A percentile compares a stretch with the other conserved stretches of the same genome.
phyloP scores from a whole-genome alignment of 2,329 filamentous ascomycete species.

The Verticillium klebahnii region DNA sequence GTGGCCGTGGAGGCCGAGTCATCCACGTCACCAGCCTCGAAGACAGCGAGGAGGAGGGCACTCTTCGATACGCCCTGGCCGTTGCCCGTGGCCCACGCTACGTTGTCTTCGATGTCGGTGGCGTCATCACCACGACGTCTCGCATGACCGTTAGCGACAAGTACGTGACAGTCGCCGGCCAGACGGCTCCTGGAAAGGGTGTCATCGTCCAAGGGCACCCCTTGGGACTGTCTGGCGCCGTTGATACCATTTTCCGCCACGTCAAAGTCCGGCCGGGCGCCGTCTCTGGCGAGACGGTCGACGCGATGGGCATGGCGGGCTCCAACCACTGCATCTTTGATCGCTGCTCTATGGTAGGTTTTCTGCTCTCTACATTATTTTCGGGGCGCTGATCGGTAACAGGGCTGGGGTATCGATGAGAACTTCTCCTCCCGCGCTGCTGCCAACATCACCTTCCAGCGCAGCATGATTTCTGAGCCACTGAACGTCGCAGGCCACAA shows the following conservation, averaged over 20 bases:
- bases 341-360: constrained; percentile 23
- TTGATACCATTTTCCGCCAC: constrained; percentile 20
- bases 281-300: constrained; percentile 23
- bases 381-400: neutral
- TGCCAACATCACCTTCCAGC: constrained; percentile 28
- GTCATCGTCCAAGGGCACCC: constrained; percentile 25
- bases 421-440: constrained; percentile 26
- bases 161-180: constrained; percentile 40
- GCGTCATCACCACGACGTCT: constrained; percentile 39
- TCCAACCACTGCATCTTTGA: constrained; percentile 28
- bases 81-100: constrained; percentile 37
- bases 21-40: constrained; percentile 31
- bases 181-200: constrained; percentile 43
- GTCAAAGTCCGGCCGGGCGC: constrained; percentile 23
- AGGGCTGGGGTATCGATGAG: constrained; percentile 28
- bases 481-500: constrained; percentile 29
- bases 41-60: constrained; percentile 23
- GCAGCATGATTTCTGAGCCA: constrained; percentile 28
- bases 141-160: constrained; percentile 38
- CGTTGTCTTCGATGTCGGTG: constrained; percentile 42
- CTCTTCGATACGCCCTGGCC: constrained; percentile 28
- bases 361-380: fast-evolving
- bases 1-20: constrained; percentile 28
- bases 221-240: constrained; percentile 23
- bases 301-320: constrained; percentile 29